Base-by-base conservation (phyloP, 2,329 filamentous ascomycete genomes). In the Penicillium sclerotiorum region DNA sequence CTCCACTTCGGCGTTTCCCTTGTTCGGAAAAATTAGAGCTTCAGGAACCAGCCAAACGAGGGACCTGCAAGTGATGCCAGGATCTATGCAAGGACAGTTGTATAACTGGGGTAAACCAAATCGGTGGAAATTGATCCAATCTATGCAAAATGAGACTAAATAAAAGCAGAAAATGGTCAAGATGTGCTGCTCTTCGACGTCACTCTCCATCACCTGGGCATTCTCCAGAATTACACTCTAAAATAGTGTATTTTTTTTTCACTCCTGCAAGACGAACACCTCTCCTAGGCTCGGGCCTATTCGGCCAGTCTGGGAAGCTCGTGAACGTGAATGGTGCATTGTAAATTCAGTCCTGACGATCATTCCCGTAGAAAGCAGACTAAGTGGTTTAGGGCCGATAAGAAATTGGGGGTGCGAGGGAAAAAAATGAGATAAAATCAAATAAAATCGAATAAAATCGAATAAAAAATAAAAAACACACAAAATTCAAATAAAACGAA, bases 21-120 rank as follows among this genome's bases (percentile, higher is more conserved):
- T 18, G 46, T 52, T 66, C 66, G 64, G 64, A 62, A 66, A 64
- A 68, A 63, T 64, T 46, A 56, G 57, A 64, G 59, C 51, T 62
- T 53, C 53, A 53, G 51, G 51, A 15, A 33, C 35, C 57, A 38
- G 38, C 35, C 43, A 50, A 53, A 55, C 48, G 55, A 58, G 53
- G 43, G 33, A 13, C n/a, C 45, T 58, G 57, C 57, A 62, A 58
- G 59, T 62, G 56, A 62, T 63, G 42, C 47, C 8, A 49, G 41
- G 52, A 53, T 56, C 47, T 40, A 52, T 56, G 51, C 58, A 61
- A 59, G 57, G 54, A 46, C 8, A 52, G n/a, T n/a, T 28, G 50
- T 49, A 58, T 50, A 47, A 38, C 39, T 45, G 44, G 30, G 25
- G 25, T 17, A 30, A 28, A 39, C 33, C 45, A 49, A 49, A n/a